phyloP scores from a whole-genome alignment of 148 eudicot genomes.

The Persicaria maculosa region DNA sequence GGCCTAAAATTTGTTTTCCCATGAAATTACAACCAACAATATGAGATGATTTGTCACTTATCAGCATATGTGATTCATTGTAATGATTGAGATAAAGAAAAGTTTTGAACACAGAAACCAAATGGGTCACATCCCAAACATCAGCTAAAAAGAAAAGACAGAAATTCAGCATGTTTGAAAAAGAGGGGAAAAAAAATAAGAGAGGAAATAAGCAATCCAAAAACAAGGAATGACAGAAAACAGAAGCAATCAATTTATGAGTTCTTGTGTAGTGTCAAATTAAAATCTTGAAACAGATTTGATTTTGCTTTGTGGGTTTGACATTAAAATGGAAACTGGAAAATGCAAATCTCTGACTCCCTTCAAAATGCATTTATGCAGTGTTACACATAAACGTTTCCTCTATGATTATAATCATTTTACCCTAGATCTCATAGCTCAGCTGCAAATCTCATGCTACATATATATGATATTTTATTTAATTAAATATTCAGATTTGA shows the following conservation, averaged over 20 bases:
- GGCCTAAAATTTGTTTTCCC: neutral
- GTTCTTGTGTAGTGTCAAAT: constrained; percentile 4
- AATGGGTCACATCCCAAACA: constrained; percentile 12
- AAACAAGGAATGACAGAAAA: neutral
- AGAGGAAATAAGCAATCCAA: neutral
- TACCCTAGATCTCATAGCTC: neutral
- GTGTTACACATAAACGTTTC: neutral
- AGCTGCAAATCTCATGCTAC: too few species aligned
- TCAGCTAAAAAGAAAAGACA: constrained; percentile 8
- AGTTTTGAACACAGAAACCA: neutral
- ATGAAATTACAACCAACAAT: neutral
- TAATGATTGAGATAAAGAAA: neutral
- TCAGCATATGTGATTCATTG: neutral
- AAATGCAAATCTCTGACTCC: neutral
- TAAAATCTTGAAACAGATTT: neutral
- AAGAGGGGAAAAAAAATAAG: neutral
- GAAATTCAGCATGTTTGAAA: neutral
- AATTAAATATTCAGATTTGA: too few species aligned
- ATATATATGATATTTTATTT: too few species aligned
- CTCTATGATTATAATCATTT: neutral
- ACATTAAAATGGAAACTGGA: constrained; percentile 5
- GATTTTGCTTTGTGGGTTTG: neutral
- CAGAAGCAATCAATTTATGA: constrained; percentile 2
- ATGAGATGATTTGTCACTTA: neutral
- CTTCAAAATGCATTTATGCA: neutral